Evolutionary conservation across 768 basidiomycete species (phyloP).

Genomic region (Boletus sp.): DNA sequence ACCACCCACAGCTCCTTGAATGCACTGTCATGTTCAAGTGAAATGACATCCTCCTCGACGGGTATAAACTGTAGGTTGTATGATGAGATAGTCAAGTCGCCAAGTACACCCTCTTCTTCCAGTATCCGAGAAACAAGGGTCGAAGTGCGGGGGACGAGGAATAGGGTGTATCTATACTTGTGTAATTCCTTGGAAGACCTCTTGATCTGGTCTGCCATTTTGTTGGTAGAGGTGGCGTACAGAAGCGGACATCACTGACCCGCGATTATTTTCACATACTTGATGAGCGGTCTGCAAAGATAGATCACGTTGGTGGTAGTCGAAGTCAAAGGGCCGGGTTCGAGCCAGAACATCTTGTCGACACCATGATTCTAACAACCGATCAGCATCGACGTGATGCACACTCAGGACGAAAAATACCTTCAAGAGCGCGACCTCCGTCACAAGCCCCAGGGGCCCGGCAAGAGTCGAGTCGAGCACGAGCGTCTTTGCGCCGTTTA

Average conservation of each 20-base stretch:
- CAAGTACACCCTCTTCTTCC: slow-evolving; percentile 96
- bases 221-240: slow-evolving; percentile 21
- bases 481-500: slow-evolving; percentile 93
- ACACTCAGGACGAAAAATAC: slow-evolving; percentile 38
- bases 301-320: slow-evolving; percentile 90
- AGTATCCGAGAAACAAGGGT: slow-evolving; percentile 82
- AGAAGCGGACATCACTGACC: slow-evolving; percentile 47
- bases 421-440: slow-evolving; percentile 90
- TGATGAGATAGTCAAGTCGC: slow-evolving; percentile 84
- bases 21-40: slow-evolving; percentile 80
- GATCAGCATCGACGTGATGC: slow-evolving; percentile 6
- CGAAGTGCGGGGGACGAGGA: slow-evolving; percentile 87
- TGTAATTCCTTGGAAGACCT: slow-evolving; percentile 65
- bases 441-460: slow-evolving; percentile 92
- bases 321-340: slow-evolving; percentile 79
- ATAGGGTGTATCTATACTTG: slow-evolving; percentile 80
- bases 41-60: slow-evolving; percentile 88
- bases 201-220: slow-evolving; percentile 82
- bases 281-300: slow-evolving; percentile 85
- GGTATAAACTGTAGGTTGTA: slow-evolving; percentile 95
- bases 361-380: slow-evolving; percentile 89
- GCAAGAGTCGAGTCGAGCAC: slow-evolving; percentile 88
- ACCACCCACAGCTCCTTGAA: slow-evolving; percentile 93
- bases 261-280: slow-evolving; percentile 84
- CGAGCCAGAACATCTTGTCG: slow-evolving; percentile 99